phyloP scores from a whole-genome alignment of 1,139 yeast genomes.

The Scheffersomyces titani region DNA sequence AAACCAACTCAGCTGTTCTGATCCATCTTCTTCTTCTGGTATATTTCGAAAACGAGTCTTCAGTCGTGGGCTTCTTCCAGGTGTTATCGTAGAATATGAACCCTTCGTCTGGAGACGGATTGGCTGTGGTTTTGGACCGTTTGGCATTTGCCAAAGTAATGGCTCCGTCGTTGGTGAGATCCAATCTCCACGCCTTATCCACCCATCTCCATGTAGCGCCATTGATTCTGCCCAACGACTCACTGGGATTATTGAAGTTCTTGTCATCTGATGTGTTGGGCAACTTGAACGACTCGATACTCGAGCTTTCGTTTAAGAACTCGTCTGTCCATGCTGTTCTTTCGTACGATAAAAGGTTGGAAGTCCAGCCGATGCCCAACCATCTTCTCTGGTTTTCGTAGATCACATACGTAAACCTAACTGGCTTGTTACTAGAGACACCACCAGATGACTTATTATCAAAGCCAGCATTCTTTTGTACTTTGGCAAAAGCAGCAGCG shows the following conservation, averaged over 20 bases:
- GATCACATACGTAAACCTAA: conserved; percentile 86
- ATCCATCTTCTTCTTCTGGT: conserved; percentile 96
- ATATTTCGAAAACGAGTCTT: conserved; percentile 84
- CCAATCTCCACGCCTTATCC: conserved; percentile 88
- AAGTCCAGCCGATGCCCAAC: conserved; percentile 98
- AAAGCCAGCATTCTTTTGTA: conserved; percentile 50
- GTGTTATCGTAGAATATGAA: conserved; percentile 87
- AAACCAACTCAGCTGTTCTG: conserved; percentile 84
- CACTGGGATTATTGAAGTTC: conserved; percentile 30
- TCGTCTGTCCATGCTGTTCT: conserved; percentile 98
- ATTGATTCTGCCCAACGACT: conserved; percentile 46
- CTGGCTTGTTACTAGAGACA: conserved; percentile 49
- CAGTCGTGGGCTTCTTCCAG: conserved; percentile 90
- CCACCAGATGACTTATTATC: conserved; percentile 17
- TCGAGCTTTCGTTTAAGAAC: conserved; percentile 79
- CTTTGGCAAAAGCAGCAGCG: conserved; percentile 62
- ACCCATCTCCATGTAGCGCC: conserved; percentile 94
- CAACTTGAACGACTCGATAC: conserved; percentile 73
- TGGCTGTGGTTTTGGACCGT: conserved; percentile 68
- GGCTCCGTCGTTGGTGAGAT: conserved; percentile 85
- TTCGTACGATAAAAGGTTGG: conserved; percentile 86
- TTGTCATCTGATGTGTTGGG: conserved; percentile 60
- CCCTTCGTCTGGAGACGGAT: conserved; percentile 81
- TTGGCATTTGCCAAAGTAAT: conserved; percentile 66
- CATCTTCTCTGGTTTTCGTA: conserved; percentile 96